phyloP scores from a whole-genome alignment of 31 red algal genomes.

The Odonthalia washingtoniensis region DNA sequence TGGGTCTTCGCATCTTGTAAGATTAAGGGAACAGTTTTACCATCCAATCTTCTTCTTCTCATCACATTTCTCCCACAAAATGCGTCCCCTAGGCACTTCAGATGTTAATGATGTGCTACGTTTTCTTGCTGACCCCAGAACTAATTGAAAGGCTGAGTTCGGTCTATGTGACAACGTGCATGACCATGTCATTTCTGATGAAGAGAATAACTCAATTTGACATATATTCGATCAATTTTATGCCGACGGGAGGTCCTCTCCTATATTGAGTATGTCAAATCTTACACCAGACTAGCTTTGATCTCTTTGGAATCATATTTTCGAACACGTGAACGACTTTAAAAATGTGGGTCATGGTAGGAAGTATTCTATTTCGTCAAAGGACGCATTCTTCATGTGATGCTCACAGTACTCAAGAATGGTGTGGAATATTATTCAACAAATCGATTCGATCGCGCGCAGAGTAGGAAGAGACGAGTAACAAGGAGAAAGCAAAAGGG shows the following conservation, averaged over 20 bases:
- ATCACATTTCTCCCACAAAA: too few relatives aligned
- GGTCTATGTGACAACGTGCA: neutral
- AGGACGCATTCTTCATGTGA: constrained; percentile 38
- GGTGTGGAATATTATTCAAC: too few relatives aligned
- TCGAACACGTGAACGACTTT: neutral
- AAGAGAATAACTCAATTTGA: neutral
- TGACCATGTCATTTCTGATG: neutral
- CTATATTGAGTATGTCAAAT: neutral
- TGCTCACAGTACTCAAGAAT: constrained; percentile 27
- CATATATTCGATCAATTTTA: neutral
- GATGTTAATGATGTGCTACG: too few relatives aligned
- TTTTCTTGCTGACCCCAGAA: neutral
- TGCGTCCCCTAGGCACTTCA: too few relatives aligned
- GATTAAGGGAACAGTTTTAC: too few relatives aligned
- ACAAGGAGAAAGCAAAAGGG: too few relatives aligned
- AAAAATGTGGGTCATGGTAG: neutral
- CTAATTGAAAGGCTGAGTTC: neutral
- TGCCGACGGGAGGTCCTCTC: neutral
- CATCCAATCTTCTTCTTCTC: too few relatives aligned
- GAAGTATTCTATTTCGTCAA: neutral
- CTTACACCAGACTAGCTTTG: neutral
- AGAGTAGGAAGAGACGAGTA: too few relatives aligned
- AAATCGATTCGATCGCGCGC: too few relatives aligned
- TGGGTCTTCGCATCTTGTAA: too few relatives aligned
- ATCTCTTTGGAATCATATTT: neutral